These are phyloP conservation scores for Cordyceps pruinosa DNA, from an alignment of 2,329 filamentous ascomycete genomes.

Conservation along the genomic window DNA sequence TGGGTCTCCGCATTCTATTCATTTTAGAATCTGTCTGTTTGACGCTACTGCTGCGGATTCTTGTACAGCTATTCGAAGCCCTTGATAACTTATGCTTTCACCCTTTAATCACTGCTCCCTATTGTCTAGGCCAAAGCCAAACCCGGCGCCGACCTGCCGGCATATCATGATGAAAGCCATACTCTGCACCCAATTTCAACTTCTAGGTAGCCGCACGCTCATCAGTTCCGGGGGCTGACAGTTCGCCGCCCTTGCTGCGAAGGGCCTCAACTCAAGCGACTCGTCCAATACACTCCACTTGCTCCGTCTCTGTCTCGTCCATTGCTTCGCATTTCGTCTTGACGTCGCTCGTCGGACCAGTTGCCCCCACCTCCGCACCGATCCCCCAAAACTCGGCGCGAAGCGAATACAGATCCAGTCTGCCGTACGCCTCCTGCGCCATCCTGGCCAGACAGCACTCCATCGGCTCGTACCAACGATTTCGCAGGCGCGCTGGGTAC, in stretches of 20 bases:
- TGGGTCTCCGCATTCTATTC: background rate
- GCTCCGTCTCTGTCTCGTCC: background rate
- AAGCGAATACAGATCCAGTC: background rate
- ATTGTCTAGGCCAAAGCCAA: background rate
- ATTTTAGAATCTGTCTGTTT: background rate
- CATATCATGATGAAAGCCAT: too few relatives aligned
- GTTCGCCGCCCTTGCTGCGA: too few relatives aligned
- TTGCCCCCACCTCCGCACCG: background rate
- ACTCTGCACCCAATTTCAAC: too few relatives aligned
- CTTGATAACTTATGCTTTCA: background rate
- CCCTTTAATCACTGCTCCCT: too few relatives aligned
- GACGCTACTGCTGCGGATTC: background rate
- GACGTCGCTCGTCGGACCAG: background rate
- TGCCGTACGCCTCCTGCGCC: background rate
- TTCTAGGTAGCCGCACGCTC: too few relatives aligned
- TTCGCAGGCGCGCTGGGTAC: conserved; percentile 9
- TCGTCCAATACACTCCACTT: background rate
- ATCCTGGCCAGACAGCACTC: conserved; percentile 13
- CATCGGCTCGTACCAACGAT: conserved; percentile 14
- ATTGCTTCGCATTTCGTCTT: background rate
- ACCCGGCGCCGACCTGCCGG: too few relatives aligned
- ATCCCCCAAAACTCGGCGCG: conserved; percentile 6
- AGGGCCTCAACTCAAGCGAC: background rate
- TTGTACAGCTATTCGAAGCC: background rate
- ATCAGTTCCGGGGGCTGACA: too few relatives aligned